phyloP scores from a whole-genome alignment of 1,139 yeast genomes.

The Suhomyces ambrosiae region DNA sequence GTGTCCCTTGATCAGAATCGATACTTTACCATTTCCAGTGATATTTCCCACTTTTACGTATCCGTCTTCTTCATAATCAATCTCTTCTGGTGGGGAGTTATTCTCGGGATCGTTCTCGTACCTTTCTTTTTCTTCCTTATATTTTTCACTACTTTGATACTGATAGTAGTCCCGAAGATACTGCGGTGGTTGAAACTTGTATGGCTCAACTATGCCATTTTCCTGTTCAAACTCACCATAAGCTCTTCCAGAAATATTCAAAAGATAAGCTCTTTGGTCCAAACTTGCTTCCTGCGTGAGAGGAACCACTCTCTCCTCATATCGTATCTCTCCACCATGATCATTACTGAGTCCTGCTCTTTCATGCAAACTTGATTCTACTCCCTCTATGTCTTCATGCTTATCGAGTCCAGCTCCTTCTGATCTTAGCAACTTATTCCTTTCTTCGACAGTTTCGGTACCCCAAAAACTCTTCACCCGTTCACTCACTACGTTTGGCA shows the following conservation, averaged over 20 bases:
- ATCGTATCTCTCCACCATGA: no score
- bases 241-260: conserved; percentile 53
- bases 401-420: no score
- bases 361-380: no score
- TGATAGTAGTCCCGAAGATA: conserved; percentile 43
- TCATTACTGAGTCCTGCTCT: no score
- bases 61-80: conserved; percentile 5
- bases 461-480: conserved; percentile 56
- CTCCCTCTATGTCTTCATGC: no score
- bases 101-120: conserved; percentile 32
- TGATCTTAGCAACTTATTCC: no score
- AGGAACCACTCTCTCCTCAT: background rate
- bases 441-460: background rate
- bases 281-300: no score
- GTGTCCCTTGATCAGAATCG: conserved; percentile 24
- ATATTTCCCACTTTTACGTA: conserved; percentile 33
- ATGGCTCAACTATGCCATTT: conserved; percentile 1
- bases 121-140: conserved; percentile 26
- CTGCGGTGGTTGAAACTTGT: conserved; percentile 39
- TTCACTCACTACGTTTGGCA: conserved; percentile 60
- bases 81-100: conserved; percentile 22
- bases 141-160: conserved; percentile 26
- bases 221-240: conserved; percentile 43
- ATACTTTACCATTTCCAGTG: conserved; percentile 30
- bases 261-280: conserved; percentile 38